Conservation (phyloP, 2,329 filamentous ascomycete species). For the Xylariaceae sp. region DNA sequence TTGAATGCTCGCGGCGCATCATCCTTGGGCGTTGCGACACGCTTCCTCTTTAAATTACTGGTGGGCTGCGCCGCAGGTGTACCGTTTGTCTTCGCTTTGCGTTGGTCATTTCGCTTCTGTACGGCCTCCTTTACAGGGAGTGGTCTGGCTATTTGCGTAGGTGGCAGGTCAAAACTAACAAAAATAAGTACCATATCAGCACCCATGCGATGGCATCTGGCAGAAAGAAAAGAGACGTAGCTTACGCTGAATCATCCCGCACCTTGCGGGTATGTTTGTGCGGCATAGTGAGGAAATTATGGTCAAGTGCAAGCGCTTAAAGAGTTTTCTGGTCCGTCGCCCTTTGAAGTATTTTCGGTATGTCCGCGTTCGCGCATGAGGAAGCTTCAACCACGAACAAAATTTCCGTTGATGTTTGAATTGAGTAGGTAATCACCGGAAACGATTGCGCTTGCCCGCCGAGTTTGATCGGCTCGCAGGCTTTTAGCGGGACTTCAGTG, state of each 20-base stretch:
- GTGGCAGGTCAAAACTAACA: constrained; percentile 48
- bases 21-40: constrained; percentile 48
- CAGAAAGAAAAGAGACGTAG: constrained; percentile 6
- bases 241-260: constrained; percentile 52
- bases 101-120: constrained; percentile 28
- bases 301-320: neutral
- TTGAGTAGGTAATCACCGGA: too few species aligned
- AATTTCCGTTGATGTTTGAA: too few species aligned
- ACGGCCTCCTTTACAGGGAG: constrained; percentile 43
- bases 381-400: too few species aligned
- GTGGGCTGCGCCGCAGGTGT: constrained; percentile 23
- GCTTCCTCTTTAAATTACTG: constrained; percentile 50
- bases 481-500: too few species aligned
- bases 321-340: neutral
- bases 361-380: too few species aligned
- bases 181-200: constrained; percentile 4
- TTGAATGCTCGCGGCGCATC: constrained; percentile 88
- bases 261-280: constrained; percentile 77
- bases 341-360: neutral
- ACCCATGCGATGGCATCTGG: constrained; percentile 6
- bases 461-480: too few species aligned
- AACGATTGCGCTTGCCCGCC: too few species aligned
- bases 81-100: constrained; percentile 18
- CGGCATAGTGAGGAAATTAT: constrained; percentile 55
- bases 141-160: constrained; percentile 46